These are phyloP conservation scores for Metschnikowia arizonensis DNA, from an alignment of 805 yeast species.

Conservation along the genomic window DNA sequence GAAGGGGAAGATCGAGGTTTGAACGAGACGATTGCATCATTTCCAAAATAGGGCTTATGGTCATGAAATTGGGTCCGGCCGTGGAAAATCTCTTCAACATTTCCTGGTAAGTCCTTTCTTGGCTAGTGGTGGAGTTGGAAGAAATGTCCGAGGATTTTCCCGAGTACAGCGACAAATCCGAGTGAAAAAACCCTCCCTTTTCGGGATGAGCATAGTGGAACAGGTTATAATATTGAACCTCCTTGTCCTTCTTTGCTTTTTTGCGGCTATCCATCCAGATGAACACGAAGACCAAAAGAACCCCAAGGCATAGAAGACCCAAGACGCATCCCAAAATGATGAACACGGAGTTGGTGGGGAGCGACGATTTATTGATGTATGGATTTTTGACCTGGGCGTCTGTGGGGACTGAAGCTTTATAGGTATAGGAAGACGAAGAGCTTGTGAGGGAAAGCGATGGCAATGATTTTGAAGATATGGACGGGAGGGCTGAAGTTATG, in stretches of 20 bases:
- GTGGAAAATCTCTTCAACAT: conserved; percentile 20
- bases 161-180: conserved; percentile 22
- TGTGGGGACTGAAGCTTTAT: conserved; percentile 11
- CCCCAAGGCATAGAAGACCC: conserved; percentile 20
- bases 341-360: conserved; percentile 40
- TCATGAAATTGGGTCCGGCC: conserved; percentile 40
- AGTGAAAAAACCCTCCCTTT: conserved; percentile 2
- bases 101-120: conserved; percentile 25
- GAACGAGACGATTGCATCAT: conserved; percentile 21
- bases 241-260: conserved; percentile 31
- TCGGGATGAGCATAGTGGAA: conserved; percentile 7
- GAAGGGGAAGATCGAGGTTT: conserved; percentile 14
- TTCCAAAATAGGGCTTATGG: conserved; percentile 49
- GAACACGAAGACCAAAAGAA: conserved; percentile 21
- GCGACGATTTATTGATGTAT: conserved; percentile 19
- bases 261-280: conserved; percentile 15
- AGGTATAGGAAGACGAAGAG: conserved; percentile 10
- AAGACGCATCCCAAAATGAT: conserved; percentile 24
- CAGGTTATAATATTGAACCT: conserved; percentile 25
- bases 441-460: conserved; percentile 21
- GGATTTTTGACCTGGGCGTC: conserved; percentile 11
- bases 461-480: conserved; percentile 8
- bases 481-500: neutral
- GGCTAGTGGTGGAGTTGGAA: conserved; percentile 2
- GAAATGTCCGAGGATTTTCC: neutral